Base-by-base conservation (phyloP, 2,329 filamentous ascomycete species). In the Microdochium paspali region DNA sequence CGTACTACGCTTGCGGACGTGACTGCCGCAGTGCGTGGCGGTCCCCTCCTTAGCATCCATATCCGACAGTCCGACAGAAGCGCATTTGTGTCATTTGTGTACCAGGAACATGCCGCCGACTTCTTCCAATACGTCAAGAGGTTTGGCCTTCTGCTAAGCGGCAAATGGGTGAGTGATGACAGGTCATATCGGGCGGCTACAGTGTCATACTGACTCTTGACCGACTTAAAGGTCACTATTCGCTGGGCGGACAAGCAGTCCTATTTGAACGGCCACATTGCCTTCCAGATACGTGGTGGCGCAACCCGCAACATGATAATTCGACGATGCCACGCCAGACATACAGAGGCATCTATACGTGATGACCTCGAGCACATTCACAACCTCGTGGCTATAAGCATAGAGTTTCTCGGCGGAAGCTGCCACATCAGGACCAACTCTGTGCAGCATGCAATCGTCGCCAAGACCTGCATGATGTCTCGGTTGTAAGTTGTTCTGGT, bases 341-440 rank as follows among this genome's bases (percentile, higher is more conserved):
- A 86, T 54, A 88, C 81, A 0, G 82, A 82, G 53, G 66, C 77
- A 7, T 65, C 67, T 15, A 80, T 94, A 52, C 80, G 84, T 10
- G 74, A 82, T 4, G 85, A 94, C 56, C 72, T 93, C 31, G 84
- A 90, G 23, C 88, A 94, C 60, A 91, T 94, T 50, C 82, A 91
- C 67, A 87, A 87, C 51, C 72, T 94, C 1, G 70, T 84, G 21
- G 76, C 94, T 10, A 72, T 93, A 56, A 76, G 76, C 40, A 67
- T 93, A 42, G 65, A 67, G 7, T 84, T 86, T 61, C 63, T 66
- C 2, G 68, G 72, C 18, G 72, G 72, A 3, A 77, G 81, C 61
- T 84, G 77, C 49, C 79, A 79, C 61, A 80, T 94, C 53, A 82
- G 78, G 47, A 87, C 84, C 7, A 94, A 90, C 62, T 89, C 87